A percentile compares a stretch with the other conserved stretches of the same genome.
phyloP scores from a whole-genome alignment of 1,284 basidiomycete species.

The Heimioporus retisporus region DNA sequence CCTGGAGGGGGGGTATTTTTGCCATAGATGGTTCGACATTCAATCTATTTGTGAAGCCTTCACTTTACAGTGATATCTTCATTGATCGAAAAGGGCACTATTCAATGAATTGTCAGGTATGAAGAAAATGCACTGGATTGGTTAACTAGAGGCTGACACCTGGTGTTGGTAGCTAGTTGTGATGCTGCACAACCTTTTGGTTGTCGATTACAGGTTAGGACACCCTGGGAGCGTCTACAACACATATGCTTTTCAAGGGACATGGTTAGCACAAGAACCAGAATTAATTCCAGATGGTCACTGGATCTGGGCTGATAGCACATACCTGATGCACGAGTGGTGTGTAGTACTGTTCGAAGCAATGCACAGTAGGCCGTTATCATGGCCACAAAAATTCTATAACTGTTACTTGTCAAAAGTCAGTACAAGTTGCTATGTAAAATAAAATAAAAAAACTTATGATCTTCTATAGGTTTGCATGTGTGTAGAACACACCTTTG shows the following conservation, averaged over 20 bases:
- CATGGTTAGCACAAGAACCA: too few relatives aligned
- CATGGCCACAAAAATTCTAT: not conserved
- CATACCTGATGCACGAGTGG: too few relatives aligned
- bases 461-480: not conserved
- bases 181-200: constrained; percentile 11
- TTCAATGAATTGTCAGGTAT: constrained; percentile 21
- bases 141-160: too few relatives aligned
- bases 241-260: too few relatives aligned
- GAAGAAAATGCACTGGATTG: too few relatives aligned
- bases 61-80: constrained; percentile 17
- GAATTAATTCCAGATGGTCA: too few relatives aligned
- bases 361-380: not conserved
- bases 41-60: constrained; percentile 12
- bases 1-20: constrained; percentile 11
- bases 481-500: constrained; percentile 8
- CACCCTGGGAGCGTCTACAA: constrained; percentile 8
- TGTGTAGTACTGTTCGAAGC: constrained; percentile 15
- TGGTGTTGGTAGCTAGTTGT: constrained; percentile 4
- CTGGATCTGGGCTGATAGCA: too few relatives aligned
- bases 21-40: constrained; percentile 1
- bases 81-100: constrained; percentile 12
- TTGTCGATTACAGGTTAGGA: constrained; percentile 18
- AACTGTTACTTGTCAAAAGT: constrained; percentile 13
- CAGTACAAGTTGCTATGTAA: not conserved
- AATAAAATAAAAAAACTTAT: too few relatives aligned